A percentile compares a stretch with the other conserved stretches of the same genome.
Conservation (phyloP, 352 stramenopile genomes). For the Phytopythium aichiense region DNA sequence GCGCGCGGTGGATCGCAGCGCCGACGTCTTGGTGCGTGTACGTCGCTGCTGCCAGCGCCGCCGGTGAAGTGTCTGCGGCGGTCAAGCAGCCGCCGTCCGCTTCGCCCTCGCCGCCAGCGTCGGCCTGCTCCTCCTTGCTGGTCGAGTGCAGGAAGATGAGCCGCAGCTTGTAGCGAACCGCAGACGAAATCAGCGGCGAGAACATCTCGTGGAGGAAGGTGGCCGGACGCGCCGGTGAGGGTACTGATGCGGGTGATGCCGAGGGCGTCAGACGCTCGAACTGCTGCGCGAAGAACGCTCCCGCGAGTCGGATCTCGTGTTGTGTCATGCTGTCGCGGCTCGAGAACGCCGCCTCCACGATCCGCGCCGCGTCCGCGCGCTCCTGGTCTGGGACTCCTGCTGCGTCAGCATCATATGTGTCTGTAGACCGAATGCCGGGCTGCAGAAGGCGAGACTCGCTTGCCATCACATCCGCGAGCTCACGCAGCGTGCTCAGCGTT, state of each 20-base stretch:
- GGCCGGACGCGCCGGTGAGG: neutral
- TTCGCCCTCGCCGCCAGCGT: slow-evolving; percentile 9
- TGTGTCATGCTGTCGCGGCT: slow-evolving; percentile 28
- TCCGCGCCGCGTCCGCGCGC: slow-evolving; percentile 4
- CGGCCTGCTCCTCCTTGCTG: slow-evolving; percentile 29
- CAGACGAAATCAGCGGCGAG: slow-evolving; percentile 48
- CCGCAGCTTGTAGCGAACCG: slow-evolving; percentile 53
- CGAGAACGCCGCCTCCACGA: slow-evolving; percentile 26
- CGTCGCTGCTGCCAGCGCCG: slow-evolving; percentile 21
- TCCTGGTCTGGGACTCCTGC: neutral
- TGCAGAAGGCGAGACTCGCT: slow-evolving; percentile 7
- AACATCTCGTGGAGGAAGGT: slow-evolving; percentile 50
- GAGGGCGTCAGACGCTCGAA: slow-evolving; percentile 32
- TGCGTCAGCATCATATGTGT: neutral
- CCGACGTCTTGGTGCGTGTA: slow-evolving; percentile 77
- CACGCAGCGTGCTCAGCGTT: slow-evolving; percentile 10
- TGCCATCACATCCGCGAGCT: slow-evolving; percentile 20
- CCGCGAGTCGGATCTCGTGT: slow-evolving; percentile 35
- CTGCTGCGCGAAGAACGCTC: slow-evolving; percentile 40
- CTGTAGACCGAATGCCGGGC: neutral
- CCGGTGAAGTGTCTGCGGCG: slow-evolving; percentile 11
- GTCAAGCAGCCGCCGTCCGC: slow-evolving; percentile 15
- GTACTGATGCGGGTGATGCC: neutral
- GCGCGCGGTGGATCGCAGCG: slow-evolving; percentile 63
- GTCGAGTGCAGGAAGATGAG: slow-evolving; percentile 42